These are phyloP conservation scores for Vaccinium myrtillus DNA, from an alignment of 148 eudicot species.

Conservation along the genomic window DNA sequence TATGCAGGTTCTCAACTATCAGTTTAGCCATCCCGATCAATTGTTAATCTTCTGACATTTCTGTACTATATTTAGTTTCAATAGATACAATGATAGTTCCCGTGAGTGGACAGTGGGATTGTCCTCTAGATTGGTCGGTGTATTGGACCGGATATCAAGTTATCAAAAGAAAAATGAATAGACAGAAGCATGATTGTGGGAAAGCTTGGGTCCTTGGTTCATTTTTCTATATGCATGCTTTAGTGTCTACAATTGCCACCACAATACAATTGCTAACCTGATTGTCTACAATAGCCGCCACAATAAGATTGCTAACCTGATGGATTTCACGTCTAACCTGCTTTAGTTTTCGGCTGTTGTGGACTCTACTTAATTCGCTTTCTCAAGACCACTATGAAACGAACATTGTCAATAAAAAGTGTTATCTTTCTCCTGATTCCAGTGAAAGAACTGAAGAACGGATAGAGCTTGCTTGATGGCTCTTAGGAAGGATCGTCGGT, in stretches of 20 bases:
- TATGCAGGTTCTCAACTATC: not conserved
- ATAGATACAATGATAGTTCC: not conserved
- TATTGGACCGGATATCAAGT: not conserved
- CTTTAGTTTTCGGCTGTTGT: not conserved
- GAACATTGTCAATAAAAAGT: not conserved
- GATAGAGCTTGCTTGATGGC: not conserved
- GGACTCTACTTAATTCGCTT: not conserved
- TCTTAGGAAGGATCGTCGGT: not conserved
- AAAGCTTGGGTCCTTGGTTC: not conserved
- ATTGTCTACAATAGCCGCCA: not conserved
- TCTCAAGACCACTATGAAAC: not conserved
- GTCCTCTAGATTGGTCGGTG: not conserved
- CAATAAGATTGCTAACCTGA: not conserved
- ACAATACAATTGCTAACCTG: not conserved
- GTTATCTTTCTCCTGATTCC: not conserved
- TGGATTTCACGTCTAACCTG: not conserved
- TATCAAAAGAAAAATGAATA: not conserved
- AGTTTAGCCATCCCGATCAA: not conserved
- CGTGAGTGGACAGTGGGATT: not conserved
- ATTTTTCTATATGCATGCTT: not conserved
- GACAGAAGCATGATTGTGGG: not conserved
- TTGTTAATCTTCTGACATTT: not conserved
- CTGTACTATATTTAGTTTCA: not conserved
- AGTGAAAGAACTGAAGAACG: not conserved
- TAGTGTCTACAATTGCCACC: not conserved